Conservation (phyloP, 352 stramenopile genomes). For the Phytopythium delawarense region DNA sequence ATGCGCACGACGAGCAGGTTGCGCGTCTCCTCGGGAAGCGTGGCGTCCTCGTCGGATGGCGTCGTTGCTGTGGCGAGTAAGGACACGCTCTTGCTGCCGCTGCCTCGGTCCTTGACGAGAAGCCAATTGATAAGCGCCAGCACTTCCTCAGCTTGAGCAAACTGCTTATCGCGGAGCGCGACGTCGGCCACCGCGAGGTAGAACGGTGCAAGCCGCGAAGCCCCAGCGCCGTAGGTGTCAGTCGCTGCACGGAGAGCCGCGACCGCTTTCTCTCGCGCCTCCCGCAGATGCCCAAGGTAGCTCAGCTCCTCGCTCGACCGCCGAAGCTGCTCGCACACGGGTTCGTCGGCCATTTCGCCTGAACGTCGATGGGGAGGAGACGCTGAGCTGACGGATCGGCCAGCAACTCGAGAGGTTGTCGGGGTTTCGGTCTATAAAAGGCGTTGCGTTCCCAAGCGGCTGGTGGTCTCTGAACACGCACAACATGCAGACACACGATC, state of each 20-base stretch:
- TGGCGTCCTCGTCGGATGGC: conserved; percentile 8
- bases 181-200: conserved; percentile 69
- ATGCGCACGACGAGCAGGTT: conserved; percentile 63
- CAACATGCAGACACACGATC: conserved; percentile 1
- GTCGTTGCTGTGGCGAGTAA: conserved; percentile 4
- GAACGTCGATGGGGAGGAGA: background rate
- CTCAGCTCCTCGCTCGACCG: conserved; percentile 57
- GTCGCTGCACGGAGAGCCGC: conserved; percentile 43
- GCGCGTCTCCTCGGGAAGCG: conserved; percentile 46
- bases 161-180: conserved; percentile 45
- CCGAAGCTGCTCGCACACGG: conserved; percentile 46
- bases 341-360: conserved; percentile 9
- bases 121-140: conserved; percentile 73
- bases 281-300: conserved; percentile 38
- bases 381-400: too few species aligned
- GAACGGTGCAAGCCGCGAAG: conserved; percentile 53
- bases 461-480: background rate
- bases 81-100: conserved; percentile 1
- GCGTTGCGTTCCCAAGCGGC: background rate
- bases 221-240: conserved; percentile 43
- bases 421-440: background rate
- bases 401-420: background rate
- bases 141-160: conserved; percentile 62
- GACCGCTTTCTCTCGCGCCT: conserved; percentile 38
- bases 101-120: conserved; percentile 52